Evolutionary conservation across 1,284 basidiomycete species (phyloP).

Genomic region (Inonotus hispidus): DNA sequence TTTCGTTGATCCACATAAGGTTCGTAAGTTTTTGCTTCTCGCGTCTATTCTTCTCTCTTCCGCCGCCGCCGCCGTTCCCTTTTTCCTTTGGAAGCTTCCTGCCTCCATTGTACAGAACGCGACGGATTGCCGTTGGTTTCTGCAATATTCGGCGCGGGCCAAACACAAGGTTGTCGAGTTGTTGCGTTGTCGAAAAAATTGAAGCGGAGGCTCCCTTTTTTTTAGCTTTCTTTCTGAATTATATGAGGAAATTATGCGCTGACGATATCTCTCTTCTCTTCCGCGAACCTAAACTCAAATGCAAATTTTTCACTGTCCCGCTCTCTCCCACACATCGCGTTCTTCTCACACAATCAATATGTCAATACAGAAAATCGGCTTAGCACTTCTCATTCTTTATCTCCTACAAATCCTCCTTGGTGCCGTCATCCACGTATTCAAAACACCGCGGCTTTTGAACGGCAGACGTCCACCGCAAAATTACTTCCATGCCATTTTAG

Average conservation of each 20-base stretch:
- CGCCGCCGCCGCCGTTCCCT: neutral
- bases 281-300: too few relatives aligned
- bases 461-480: slow-evolving; percentile 43
- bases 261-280: neutral
- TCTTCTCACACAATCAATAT: too few relatives aligned
- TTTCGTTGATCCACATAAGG: slow-evolving; percentile 40
- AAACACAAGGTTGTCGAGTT: neutral
- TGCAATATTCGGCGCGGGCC: neutral
- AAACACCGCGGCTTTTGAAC: slow-evolving; percentile 33
- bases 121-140: neutral
- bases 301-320: too few relatives aligned
- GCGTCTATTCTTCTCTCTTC: neutral
- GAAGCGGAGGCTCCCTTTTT: neutral
- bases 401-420: slow-evolving; percentile 48
- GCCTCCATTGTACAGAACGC: neutral
- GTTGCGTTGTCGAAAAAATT: neutral
- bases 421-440: slow-evolving; percentile 46
- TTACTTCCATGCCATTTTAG: slow-evolving; percentile 42
- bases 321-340: too few relatives aligned
- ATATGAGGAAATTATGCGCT: neutral
- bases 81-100: neutral
- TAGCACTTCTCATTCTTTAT: slow-evolving; percentile 53
- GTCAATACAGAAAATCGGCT: slow-evolving; percentile 44
- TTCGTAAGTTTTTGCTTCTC: slow-evolving; percentile 12
- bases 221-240: neutral